Evolutionary conservation across 495 filamentous ascomycete genomes (phyloP), one percentile per base, ranked within the genome.

Genomic region (Astrothelium macrocarpum): DNA sequence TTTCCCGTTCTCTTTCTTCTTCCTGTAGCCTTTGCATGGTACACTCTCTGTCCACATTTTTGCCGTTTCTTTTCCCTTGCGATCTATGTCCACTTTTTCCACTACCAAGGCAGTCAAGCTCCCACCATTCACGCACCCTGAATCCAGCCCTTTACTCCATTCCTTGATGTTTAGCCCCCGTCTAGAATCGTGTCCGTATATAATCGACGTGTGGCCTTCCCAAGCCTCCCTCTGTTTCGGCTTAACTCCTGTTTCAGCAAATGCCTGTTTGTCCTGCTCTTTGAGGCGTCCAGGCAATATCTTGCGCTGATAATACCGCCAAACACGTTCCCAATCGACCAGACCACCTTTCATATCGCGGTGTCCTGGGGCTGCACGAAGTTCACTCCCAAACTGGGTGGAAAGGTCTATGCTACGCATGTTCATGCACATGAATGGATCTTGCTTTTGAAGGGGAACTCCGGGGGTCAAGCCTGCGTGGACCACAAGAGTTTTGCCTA

Each of bases 151-250:
- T 70, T 90, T 90, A 46, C 86, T 87, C 71, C 91, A 95, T 32
- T 75, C 75, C 53, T 81, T 73, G 7, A 89, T 73, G 45, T 87
- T 84, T 20, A 95, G 79, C 0, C 89, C 90, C 0, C 76, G 72
- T 45, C 84, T 84, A 43, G 90, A 82, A 72, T 97, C 89, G 71
- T 98, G 94, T 2, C 93, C 94, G 71, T 96, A 98, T 58, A 88
- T 79, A 25, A 94, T 83, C 23, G 87, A 87, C 61, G 68, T 62
- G 46, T 61, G n/a, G 36, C n/a, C 49, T 68, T 77, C 1, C 73
- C 70, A 29, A 74, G 68, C 1, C 59, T 58, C 69, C 59, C 63
- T 59, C 39, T 39, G 32, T 9, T 29, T 29, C 5, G 49, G 25
- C 49, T 56, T 56, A 12, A 56, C 25, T 3, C 49, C 25, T 25